Evolutionary conservation across 2,329 filamentous ascomycete species (phyloP).

Genomic region (Balansia obtecta): DNA sequence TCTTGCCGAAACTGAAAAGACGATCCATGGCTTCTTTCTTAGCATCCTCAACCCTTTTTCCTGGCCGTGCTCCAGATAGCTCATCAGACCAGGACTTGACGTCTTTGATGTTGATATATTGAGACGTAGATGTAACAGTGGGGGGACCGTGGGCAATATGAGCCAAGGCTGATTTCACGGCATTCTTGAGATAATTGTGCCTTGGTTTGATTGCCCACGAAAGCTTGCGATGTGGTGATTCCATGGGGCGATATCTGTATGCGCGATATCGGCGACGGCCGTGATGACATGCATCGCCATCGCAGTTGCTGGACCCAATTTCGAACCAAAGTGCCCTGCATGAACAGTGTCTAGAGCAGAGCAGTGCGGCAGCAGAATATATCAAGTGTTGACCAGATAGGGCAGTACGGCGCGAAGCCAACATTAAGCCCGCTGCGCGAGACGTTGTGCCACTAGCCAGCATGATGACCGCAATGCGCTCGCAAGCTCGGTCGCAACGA

Average conservation of each 20-base stretch:
- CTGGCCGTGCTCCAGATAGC: conserved; percentile 24
- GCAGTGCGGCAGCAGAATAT: background rate
- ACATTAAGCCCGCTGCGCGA: background rate
- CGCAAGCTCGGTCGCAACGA: background rate
- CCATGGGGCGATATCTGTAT: conserved; percentile 32
- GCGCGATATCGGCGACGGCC: conserved; percentile 30
- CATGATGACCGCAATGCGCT: conserved; percentile 1
- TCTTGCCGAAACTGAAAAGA: conserved; percentile 23
- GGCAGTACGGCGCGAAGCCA: conserved; percentile 2
- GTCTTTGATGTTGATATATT: conserved; percentile 24
- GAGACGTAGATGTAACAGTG: conserved; percentile 17
- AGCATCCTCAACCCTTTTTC: conserved; percentile 30
- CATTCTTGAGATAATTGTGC: conserved; percentile 21
- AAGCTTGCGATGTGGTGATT: conserved; percentile 30
- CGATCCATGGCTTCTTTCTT: conserved; percentile 32
- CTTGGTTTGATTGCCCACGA: conserved; percentile 31
- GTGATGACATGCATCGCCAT: conserved; percentile 29
- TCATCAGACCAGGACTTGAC: conserved; percentile 25
- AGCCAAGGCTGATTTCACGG: conserved; percentile 30
- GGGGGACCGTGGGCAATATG: conserved; percentile 23
- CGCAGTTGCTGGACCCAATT: conserved; percentile 30
- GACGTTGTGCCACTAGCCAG: background rate
- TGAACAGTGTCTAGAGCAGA: conserved; percentile 9
- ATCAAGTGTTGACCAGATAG: background rate
- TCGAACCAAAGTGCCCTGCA: conserved; percentile 36